These are phyloP conservation scores for Kappamyces sp. DNA, from an alignment of 192 early-diverging fungal species.

Conservation along the genomic window DNA sequence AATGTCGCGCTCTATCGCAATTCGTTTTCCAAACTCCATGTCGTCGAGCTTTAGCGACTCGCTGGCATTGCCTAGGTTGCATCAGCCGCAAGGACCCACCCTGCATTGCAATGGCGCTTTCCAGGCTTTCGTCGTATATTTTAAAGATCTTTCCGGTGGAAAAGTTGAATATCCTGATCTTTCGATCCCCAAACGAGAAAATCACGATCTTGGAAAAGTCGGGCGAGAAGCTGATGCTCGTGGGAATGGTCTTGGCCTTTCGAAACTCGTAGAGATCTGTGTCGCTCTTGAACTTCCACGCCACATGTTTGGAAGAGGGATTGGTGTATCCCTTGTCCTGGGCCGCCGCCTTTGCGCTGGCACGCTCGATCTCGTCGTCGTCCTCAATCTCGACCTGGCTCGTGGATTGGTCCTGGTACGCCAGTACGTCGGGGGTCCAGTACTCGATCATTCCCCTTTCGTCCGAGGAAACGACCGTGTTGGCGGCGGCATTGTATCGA, in stretches of 20 bases:
- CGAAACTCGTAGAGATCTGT: slow-evolving; percentile 97
- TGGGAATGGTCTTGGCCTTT: slow-evolving; percentile 76
- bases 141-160: slow-evolving; percentile 77
- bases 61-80: slow-evolving; percentile 35
- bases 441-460: slow-evolving; percentile 89
- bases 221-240: slow-evolving; percentile 73
- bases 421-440: slow-evolving; percentile 66
- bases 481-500: slow-evolving; percentile 68
- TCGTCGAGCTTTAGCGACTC: slow-evolving; percentile 78
- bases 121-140: slow-evolving; percentile 87
- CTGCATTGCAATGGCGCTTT: slow-evolving; percentile 81
- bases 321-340: slow-evolving; percentile 20
- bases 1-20: slow-evolving; percentile 84
- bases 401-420: slow-evolving; percentile 31
- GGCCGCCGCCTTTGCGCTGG: slow-evolving; percentile 6
- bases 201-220: slow-evolving; percentile 83
- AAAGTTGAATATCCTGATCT: slow-evolving; percentile 80
- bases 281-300: slow-evolving; percentile 83
- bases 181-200: slow-evolving; percentile 73
- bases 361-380: not conserved
- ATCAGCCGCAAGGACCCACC: slow-evolving; percentile 24
- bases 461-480: slow-evolving; percentile 82
- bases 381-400: slow-evolving; percentile 35
- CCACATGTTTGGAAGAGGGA: slow-evolving; percentile 38
- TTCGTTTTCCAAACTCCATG: slow-evolving; percentile 95